Percentiles rank a stretch among this genome's conserved stretches.
These are phyloP conservation scores for Phialocephala subalpina DNA, from an alignment of 2,329 filamentous ascomycete genomes.

Conservation along the genomic window DNA sequence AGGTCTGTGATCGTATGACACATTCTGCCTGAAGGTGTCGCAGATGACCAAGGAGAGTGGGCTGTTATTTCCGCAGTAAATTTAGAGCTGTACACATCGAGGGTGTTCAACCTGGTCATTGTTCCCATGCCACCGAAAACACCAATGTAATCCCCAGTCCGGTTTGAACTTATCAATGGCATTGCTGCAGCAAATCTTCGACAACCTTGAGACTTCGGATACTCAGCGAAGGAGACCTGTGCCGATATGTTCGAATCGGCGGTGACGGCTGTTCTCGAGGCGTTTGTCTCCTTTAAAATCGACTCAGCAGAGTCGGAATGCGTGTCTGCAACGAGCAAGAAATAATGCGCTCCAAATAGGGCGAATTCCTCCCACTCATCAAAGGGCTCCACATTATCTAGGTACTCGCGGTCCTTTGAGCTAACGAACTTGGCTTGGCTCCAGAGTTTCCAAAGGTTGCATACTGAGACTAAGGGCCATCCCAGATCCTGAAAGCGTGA, in stretches of 20 bases:
- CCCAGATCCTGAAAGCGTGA: conserved; percentile 73
- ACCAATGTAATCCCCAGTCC: conserved; percentile 41
- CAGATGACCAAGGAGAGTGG: conserved; percentile 17
- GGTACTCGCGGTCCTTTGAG: conserved; percentile 60
- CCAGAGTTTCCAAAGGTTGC: conserved; percentile 87
- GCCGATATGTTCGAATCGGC: neutral
- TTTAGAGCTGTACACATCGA: conserved; percentile 54
- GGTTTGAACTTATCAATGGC: conserved; percentile 47
- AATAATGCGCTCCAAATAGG: conserved; percentile 85
- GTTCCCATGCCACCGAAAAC: conserved; percentile 45
- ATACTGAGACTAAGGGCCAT: conserved; percentile 69
- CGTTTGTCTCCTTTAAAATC: neutral
- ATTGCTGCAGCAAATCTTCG: conserved; percentile 69
- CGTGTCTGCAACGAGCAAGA: conserved; percentile 70
- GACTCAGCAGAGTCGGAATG: neutral
- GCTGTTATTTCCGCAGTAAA: neutral
- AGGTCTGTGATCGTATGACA: conserved; percentile 81
- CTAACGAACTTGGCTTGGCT: conserved; percentile 71
- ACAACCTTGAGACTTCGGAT: conserved; percentile 51
- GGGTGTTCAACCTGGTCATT: conserved; percentile 50
- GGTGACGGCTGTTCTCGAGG: neutral
- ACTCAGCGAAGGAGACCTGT: conserved; percentile 43
- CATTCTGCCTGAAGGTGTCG: conserved; percentile 61
- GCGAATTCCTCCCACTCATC: conserved; percentile 97
- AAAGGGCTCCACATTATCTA: conserved; percentile 82